These are phyloP conservation scores for Oryza rufipogon DNA, from an alignment of 176 grass and related monocot species.

Conservation along the genomic window DNA sequence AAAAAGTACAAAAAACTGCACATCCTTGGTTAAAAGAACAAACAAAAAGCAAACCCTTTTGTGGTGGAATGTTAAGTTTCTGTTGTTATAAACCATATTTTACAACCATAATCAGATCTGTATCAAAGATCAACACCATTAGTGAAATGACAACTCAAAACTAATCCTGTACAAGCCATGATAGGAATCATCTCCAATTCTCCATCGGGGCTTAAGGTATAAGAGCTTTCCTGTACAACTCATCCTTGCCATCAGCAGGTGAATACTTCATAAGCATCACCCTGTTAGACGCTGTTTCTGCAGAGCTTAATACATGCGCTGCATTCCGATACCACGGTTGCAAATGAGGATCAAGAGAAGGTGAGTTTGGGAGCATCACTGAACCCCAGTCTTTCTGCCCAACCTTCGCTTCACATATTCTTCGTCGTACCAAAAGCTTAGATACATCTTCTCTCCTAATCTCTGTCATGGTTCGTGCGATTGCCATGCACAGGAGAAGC, in stretches of 20 bases:
- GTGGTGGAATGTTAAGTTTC: slow-evolving; percentile 21
- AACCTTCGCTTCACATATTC: slow-evolving; percentile 57
- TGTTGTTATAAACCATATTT: slow-evolving; percentile 25
- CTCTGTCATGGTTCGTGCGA: slow-evolving; percentile 71
- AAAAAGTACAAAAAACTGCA: slow-evolving; percentile 1
- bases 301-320: slow-evolving; percentile 56
- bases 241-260: slow-evolving; percentile 82
- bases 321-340: slow-evolving; percentile 83
- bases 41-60: slow-evolving; percentile 8
- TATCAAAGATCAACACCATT: slow-evolving; percentile 25
- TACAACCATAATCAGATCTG: not conserved
- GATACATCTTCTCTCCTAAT: slow-evolving; percentile 72
- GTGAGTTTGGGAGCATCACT: slow-evolving; percentile 49
- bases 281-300: slow-evolving; percentile 38
- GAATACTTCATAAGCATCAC: slow-evolving; percentile 51
- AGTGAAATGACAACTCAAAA: slow-evolving; percentile 14
- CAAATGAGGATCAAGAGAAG: slow-evolving; percentile 54
- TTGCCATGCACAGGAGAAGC: slow-evolving; percentile 76
- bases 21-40: not conserved
- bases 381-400: slow-evolving; percentile 88
- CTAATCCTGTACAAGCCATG: slow-evolving; percentile 29
- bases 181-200: slow-evolving; percentile 13
- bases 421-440: slow-evolving; percentile 72
- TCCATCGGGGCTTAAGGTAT: slow-evolving; percentile 30
- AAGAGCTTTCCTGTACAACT: slow-evolving; percentile 85